Evolutionary conservation across 2,329 filamentous ascomycete species (phyloP), one percentile per base, ranked within the genome.

Genomic region (Penicillium thymicola): DNA sequence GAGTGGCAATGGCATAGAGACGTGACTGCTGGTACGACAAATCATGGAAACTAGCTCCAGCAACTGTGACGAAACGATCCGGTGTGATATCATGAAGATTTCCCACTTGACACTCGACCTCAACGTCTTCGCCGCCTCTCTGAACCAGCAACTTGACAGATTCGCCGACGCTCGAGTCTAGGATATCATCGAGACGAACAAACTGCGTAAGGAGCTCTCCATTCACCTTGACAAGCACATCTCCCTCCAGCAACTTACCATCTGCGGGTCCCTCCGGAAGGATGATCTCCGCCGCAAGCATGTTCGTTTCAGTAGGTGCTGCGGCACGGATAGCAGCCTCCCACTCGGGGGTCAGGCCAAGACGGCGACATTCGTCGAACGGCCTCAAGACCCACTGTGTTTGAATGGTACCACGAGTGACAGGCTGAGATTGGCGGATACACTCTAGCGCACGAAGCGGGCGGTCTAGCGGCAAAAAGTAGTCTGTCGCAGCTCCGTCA

Each of bases 21-120:
- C 94, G 87, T n/a, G 94, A 92, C 75, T 97, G 92, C 71, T 99
- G 94, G 73, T 99, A 99, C 0, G 95, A 99, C 18, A 99, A 80
- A 71, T 96, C 86, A 77, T 99, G 95, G 79, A 99, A 97, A 57
- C 92, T 93, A 25, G 88, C 94, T 21, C 94, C 95, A 41, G 92
- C 90, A 42, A 97, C 93, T 5, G 92, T 90, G 52, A 97, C 89
- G 70, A 97, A 99, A 59, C 92, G 89, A 75, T 97, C 92, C 14
- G 95, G 94, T 3, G 94, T 97, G 72, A 99, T 99, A 55, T 84
- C 84, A 78, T 99, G 94, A 59, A 99, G 82, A 71, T 99, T 90
- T 47, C 90, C 92, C 43, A 97, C 92, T 51, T 85, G 78, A 54
- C 97, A 83, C 57, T 94, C 88, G 14, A 97, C 86, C 69, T 94